These are phyloP conservation scores for Spergularia bocconei DNA, from an alignment of 148 eudicot genomes.

Conservation along the genomic window DNA sequence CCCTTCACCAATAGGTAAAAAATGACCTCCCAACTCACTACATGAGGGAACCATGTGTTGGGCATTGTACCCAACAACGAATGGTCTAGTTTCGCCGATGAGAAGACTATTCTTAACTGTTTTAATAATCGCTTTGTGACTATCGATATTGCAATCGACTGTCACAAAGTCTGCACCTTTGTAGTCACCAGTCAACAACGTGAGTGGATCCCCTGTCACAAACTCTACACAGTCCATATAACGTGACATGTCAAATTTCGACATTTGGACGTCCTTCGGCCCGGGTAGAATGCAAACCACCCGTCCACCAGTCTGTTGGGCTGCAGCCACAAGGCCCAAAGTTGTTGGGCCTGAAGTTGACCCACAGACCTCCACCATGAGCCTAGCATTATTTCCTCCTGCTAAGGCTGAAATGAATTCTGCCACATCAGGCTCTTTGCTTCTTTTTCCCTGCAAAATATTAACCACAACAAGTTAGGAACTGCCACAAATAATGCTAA, in stretches of 20 bases:
- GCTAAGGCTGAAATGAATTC: slow-evolving; percentile 46
- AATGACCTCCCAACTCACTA: slow-evolving; percentile 34
- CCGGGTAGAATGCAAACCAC: slow-evolving; percentile 36
- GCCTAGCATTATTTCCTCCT: slow-evolving; percentile 38
- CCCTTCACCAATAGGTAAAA: slow-evolving; percentile 41
- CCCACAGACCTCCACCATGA: slow-evolving; percentile 35
- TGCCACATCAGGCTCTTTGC: slow-evolving; percentile 37
- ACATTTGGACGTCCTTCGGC: slow-evolving; percentile 11
- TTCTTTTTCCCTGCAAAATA: slow-evolving; percentile 38
- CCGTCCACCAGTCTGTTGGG: slow-evolving; percentile 34
- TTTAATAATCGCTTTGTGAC: slow-evolving; percentile 6
- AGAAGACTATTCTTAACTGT: not conserved
- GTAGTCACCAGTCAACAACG: slow-evolving; percentile 16
- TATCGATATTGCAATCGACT: slow-evolving; percentile 29
- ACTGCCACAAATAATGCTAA: not conserved
- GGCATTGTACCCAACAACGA: slow-evolving; percentile 40
- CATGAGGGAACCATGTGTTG: slow-evolving; percentile 23
- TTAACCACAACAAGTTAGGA: not conserved
- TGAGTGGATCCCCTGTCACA: slow-evolving; percentile 18
- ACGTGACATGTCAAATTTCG: slow-evolving; percentile 23
- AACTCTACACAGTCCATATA: slow-evolving; percentile 30
- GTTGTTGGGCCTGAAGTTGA: slow-evolving; percentile 32
- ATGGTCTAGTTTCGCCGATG: not conserved
- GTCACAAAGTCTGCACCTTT: slow-evolving; percentile 29
- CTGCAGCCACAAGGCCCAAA: slow-evolving; percentile 37